These are phyloP conservation scores for Crithidia expoeki DNA, from an alignment of 208 protist genomes.

Conservation along the genomic window DNA sequence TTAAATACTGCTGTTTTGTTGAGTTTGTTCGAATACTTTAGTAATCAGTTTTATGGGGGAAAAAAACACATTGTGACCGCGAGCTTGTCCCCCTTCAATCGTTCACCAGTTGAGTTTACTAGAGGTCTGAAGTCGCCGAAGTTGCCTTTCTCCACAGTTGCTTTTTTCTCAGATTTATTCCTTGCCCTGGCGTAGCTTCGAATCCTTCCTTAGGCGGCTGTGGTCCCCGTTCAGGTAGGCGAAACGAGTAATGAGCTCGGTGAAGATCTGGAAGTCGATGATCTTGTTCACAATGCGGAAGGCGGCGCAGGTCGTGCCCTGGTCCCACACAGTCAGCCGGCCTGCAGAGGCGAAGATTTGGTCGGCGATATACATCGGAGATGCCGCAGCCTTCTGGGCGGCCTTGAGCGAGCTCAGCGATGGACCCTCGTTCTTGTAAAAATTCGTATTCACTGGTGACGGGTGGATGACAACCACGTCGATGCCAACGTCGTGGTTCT, in stretches of 20 bases:
- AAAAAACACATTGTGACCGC: no score
- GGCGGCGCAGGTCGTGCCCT: conserved; percentile 67
- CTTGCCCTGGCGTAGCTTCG: conserved; percentile 50
- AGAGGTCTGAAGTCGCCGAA: no score
- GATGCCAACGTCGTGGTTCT: conserved; percentile 84
- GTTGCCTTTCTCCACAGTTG: not conserved
- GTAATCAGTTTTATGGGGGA: no score
- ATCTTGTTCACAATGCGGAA: conserved; percentile 84
- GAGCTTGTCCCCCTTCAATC: no score
- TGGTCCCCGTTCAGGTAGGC: conserved; percentile 79
- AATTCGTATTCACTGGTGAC: conserved; percentile 89
- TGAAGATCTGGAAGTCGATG: conserved; percentile 85
- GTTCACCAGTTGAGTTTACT: no score
- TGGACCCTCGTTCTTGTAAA: conserved; percentile 89
- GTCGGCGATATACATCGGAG: conserved; percentile 80
- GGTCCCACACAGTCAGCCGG: conserved; percentile 86
- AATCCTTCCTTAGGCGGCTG: conserved; percentile 49
- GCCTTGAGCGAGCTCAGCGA: conserved; percentile 70
- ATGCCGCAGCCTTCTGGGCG: conserved; percentile 70
- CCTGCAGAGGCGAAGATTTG: conserved; percentile 86
- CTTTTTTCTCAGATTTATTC: conserved; percentile 15
- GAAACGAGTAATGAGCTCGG: conserved; percentile 81
- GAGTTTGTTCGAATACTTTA: no score
- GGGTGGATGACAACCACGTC: conserved; percentile 89
- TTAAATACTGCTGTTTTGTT: no score